These are phyloP conservation scores for Beta macrorhiza DNA, from an alignment of 179 eudicot species.

Conservation along the genomic window DNA sequence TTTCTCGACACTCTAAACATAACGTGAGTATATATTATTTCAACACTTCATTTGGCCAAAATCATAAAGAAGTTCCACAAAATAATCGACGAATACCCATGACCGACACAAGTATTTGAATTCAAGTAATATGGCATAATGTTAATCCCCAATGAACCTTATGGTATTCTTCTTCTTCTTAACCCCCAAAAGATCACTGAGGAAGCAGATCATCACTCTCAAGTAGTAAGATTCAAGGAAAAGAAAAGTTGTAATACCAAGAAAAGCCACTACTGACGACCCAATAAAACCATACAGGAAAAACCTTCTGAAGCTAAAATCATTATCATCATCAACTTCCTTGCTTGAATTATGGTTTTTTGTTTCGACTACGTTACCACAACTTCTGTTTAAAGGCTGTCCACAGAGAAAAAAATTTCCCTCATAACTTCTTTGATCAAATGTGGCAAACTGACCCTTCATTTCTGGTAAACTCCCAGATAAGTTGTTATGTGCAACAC, in stretches of 20 bases:
- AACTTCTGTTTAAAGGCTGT: constrained; percentile 12
- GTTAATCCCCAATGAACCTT: not conserved
- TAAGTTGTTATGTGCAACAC: constrained; percentile 16
- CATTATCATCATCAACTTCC: not conserved
- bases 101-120: no score
- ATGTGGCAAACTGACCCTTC: constrained; percentile 15
- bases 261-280: constrained; percentile 1
- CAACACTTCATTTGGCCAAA: no score
- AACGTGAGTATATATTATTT: no score
- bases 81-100: no score
- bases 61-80: no score
- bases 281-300: constrained; percentile 13
- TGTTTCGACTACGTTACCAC: not conserved
- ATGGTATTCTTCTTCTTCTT: not conserved
- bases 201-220: not conserved
- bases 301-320: not conserved
- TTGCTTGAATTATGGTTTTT: not conserved
- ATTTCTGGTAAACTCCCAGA: constrained; percentile 16
- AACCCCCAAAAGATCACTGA: not conserved
- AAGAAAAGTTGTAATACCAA: not conserved
- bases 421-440: constrained; percentile 13
- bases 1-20: no score
- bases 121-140: no score
- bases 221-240: constrained; percentile 8
- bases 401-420: constrained; percentile 20